Base-by-base conservation (phyloP, 257 asterid species). In the Capsicum baccatum region DNA sequence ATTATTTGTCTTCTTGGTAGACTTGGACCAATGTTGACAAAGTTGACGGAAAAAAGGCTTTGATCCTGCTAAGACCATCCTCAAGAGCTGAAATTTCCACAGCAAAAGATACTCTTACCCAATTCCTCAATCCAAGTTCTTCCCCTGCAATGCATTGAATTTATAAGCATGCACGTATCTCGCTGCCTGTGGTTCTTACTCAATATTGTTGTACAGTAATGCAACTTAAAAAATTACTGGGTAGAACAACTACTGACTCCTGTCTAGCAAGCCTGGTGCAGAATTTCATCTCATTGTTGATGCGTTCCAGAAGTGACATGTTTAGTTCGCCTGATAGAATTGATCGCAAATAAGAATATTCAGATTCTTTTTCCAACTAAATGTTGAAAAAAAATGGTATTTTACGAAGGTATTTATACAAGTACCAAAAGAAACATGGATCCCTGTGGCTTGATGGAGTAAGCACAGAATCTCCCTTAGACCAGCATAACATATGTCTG, bases 41-140 rank as follows among this genome's bases (percentile, higher is more conserved):
- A 12, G 42, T 67, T 50, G 80, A 21, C n/a, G 1, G 14, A 33
- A 14, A 14, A 6, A 94, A 94, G 54, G 93, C 89, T 81, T 88
- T 90, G n/a, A 93, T 88, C 84, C 98, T 94, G 68, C 83, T 85
- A 6, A 94, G 91, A n/a, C 95, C 96, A 50, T 91, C 95, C 82
- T 71, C 70, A 15, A 94, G 92, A 79, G 83, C 56, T 66, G 91
- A 85, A 69, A 87, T 85, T 85, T 92, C 94, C 11, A 87, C 92
- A 0, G 96, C 92, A 74, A 89, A 94, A 44, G 91, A 89, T n/a
- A 92, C 68, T 4, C 96, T 89, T 85, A 91, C 16, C 97, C 98
- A 91, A 84, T 92, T 86, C 89, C 84, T 91, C 57, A 93, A 62
- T 64, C 97, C 98, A 90, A 93, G 70, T 12, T 86, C 83, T 57